phyloP scores from a whole-genome alignment of 164 flowering plant species.

The Vitis vinifera region DNA sequence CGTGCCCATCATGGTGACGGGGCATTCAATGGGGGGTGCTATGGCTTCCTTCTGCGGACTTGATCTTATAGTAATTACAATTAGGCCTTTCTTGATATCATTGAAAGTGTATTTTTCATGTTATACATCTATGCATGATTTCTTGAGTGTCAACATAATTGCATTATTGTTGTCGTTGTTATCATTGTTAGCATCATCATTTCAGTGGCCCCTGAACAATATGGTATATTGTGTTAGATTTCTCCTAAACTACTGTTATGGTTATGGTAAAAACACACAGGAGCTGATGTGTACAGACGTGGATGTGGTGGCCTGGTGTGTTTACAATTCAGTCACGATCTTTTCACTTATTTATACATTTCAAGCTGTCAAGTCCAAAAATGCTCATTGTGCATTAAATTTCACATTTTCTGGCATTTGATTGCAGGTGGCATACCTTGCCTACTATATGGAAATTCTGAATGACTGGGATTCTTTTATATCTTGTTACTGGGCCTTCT shows the following conservation, averaged over 20 bases:
- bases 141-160: too few relatives aligned
- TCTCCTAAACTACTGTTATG: too few relatives aligned
- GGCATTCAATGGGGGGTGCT: slow-evolving; percentile 99
- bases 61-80: slow-evolving; percentile 62
- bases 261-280: too few relatives aligned
- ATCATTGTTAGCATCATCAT: not conserved
- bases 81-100: not conserved
- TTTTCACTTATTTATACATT: too few relatives aligned
- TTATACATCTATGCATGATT: too few relatives aligned
- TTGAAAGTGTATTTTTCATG: too few relatives aligned
- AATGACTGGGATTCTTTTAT: not conserved
- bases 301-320: too few relatives aligned
- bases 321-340: too few relatives aligned
- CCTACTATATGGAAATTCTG: too few relatives aligned
- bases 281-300: too few relatives aligned
- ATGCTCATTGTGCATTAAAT: not conserved
- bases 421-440: too few relatives aligned
- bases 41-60: slow-evolving; percentile 96
- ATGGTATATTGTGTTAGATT: not conserved
- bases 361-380: too few relatives aligned
- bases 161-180: not conserved
- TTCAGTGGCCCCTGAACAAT: not conserved
- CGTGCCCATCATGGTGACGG: slow-evolving; percentile 72
- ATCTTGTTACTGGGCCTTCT: not conserved
- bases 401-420: not conserved